Evolutionary conservation across 345 rosid species (phyloP), one percentile per base, ranked within the genome.

Genomic region (Citropsis articulata): DNA sequence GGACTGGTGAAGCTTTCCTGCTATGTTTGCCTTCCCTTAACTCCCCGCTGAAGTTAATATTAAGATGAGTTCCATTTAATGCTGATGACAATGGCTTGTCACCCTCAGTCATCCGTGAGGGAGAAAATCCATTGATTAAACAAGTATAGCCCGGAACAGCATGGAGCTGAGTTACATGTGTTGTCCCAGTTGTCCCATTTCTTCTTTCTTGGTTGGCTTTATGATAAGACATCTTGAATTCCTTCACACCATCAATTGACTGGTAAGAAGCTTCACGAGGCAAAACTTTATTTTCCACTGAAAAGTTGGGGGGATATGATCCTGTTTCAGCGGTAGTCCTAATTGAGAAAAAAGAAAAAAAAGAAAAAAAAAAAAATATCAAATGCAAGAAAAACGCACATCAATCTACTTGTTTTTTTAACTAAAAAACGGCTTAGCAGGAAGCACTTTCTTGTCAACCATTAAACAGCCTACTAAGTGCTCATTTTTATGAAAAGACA

Each of bases 221-320:
- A 65, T 84, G 74, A 78, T 86, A 80, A 9, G 86, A 89, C 82
- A 87, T 64, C 33, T 87, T 91, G 85, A 86, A 81, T 70, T 87
- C 85, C 81, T 90, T 91, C 82, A 78, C 86, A 70, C 82, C 90
- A 81, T 87, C 83, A 82, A 78, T 62, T 22, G 85, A 71, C 72
- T 72, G 75, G 36, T 66, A 33, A 55, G 88, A 75, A 60, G 82
- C 81, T 68, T 84, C 91, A 48, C 81, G 77, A 64, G 89, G 83
- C 3, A 81, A 81, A 59, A 67, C 80, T 57, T 38, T 81, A 80
- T 80, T 76, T 75, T 78, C 86, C 38, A 75, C 76, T 6, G 77
- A 78, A 76, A 71, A n/a, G 63, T 55, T 68, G 14, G 83, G 71
- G 70, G 75, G 72, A 31, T 67, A 9, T 10, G 87, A 76, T 66